These are phyloP conservation scores for Medakamo hakoo DNA, from an alignment of 139 green algal species.

Conservation along the genomic window DNA sequence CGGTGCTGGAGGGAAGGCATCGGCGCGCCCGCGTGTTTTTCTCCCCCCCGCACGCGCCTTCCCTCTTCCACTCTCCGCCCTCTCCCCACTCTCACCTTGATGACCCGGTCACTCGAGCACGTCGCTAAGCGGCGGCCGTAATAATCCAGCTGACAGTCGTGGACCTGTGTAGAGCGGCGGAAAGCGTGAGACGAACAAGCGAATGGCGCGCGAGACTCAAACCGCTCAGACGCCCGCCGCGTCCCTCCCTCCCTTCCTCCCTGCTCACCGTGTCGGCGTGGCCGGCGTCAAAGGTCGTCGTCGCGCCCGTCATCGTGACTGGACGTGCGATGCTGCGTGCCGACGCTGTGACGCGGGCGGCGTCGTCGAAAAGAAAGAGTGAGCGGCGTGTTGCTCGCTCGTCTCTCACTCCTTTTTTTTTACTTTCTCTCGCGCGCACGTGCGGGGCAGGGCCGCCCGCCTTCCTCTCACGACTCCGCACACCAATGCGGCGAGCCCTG, in stretches of 20 bases:
- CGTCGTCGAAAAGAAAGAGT: not conserved
- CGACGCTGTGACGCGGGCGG: too few species aligned
- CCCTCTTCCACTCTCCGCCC: not conserved
- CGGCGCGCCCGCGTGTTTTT: too few species aligned
- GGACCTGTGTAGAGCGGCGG: slow-evolving; percentile 5
- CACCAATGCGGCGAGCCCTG: not conserved
- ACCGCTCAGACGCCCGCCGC: not conserved
- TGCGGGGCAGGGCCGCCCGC: too few species aligned
- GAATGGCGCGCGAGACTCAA: not conserved
- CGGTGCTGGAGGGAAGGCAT: too few species aligned
- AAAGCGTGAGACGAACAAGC: not conserved
- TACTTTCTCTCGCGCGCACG: too few species aligned
- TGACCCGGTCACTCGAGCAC: slow-evolving; percentile 68
- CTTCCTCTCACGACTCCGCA: not conserved
- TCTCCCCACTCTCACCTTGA: slow-evolving; percentile 76
- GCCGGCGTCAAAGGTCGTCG: slow-evolving; percentile 55
- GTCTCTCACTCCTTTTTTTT: too few species aligned
- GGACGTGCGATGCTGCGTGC: not conserved
- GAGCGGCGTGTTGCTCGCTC: too few species aligned
- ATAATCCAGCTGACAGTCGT: slow-evolving; percentile 91
- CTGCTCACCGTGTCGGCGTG: slow-evolving; percentile 62
- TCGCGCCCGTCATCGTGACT: slow-evolving; percentile 10
- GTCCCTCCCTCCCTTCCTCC: slow-evolving; percentile 1
- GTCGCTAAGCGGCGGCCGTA: slow-evolving; percentile 89
- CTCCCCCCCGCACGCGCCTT: not conserved